Evolutionary conservation across 768 basidiomycete species (phyloP), one percentile per base, ranked within the genome.

Genomic region (Agrocybe pediades): DNA sequence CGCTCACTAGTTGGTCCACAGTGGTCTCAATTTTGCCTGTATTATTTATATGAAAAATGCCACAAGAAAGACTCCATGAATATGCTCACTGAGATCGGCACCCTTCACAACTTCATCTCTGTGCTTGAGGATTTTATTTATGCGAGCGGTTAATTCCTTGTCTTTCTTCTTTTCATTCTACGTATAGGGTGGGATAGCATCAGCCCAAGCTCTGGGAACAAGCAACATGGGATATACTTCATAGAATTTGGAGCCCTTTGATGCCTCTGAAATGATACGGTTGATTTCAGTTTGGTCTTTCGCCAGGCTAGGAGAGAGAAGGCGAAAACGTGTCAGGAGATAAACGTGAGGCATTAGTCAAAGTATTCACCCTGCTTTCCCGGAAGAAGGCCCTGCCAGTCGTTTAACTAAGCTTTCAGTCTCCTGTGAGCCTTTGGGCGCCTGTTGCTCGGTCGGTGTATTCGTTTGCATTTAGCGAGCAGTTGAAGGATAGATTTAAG

Each of bases 201-300:
- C 41, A 54, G 40, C 4, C 21, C 15, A 9, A 27, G 48, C 19
- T 24, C 23, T 25, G 30, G 21, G 25, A 20, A 21, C 39, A 20
- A 3, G 11, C 20, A 17, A 20, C 20, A n/a, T 44, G 45, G 50
- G 6, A 58, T 76, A 63, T 66, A 83, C 88, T 75, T 93, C 85
- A 67, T 92, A 95, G 70, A 90, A 98, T 71, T 93, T 94, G 23
- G 93, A 95, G 3, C 95, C 95, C 65, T 92, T 94, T 6, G 91
- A 94, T 16, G 85, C 93, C 48, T 96, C 91, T 1, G 91, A 90
- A 47, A 96, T 97, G 51, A 94, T 82, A 16, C 82, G 84, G 61
- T 95, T 95, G 41, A 96, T 89, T 64, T 92, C 92, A 26, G 82
- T 78, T 63, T 92, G 90, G 61, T 92, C 90, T 57, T 82, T 82